Evolutionary conservation across 2,329 filamentous ascomycete genomes (phyloP).

Genomic region (Beauveria caledonica): DNA sequence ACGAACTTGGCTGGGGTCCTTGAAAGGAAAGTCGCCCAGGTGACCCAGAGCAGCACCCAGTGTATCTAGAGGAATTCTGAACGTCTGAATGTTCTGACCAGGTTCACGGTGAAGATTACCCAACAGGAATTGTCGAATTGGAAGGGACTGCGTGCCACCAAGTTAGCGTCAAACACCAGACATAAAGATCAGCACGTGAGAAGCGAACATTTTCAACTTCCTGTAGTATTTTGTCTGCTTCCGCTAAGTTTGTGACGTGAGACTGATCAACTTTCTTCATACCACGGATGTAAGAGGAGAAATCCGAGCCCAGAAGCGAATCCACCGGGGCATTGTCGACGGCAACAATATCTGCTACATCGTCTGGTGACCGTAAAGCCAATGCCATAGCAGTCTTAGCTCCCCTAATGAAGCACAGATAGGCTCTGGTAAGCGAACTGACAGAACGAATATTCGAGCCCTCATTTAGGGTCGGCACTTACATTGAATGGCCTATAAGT

Average conservation of each 20-base stretch:
- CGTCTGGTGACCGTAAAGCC: constrained; percentile 60
- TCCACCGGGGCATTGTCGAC: constrained; percentile 92
- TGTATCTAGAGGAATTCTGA: constrained; percentile 69
- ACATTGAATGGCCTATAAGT: constrained; percentile 93
- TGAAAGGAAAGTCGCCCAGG: constrained; percentile 85
- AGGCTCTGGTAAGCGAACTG: neutral
- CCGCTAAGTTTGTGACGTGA: constrained; percentile 57
- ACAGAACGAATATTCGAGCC: neutral
- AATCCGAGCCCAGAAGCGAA: constrained; percentile 63
- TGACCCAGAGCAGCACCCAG: constrained; percentile 60
- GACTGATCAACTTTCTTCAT: constrained; percentile 76
- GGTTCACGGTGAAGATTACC: constrained; percentile 64
- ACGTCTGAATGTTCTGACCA: constrained; percentile 51
- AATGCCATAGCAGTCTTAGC: constrained; percentile 89
- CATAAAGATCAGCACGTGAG: neutral
- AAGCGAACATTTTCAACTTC: constrained; percentile 59
- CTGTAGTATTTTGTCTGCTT: constrained; percentile 72
- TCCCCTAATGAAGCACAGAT: constrained; percentile 45
- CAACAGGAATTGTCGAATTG: constrained; percentile 84
- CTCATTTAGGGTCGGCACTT: constrained; percentile 20
- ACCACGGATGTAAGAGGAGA: constrained; percentile 70
- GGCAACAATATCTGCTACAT: constrained; percentile 64
- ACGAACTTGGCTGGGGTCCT: constrained; percentile 54
- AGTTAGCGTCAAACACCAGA: neutral
- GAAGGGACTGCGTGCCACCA: constrained; percentile 42